Conservation (phyloP, 768 basidiomycete genomes). For the Serendipita sp. region DNA sequence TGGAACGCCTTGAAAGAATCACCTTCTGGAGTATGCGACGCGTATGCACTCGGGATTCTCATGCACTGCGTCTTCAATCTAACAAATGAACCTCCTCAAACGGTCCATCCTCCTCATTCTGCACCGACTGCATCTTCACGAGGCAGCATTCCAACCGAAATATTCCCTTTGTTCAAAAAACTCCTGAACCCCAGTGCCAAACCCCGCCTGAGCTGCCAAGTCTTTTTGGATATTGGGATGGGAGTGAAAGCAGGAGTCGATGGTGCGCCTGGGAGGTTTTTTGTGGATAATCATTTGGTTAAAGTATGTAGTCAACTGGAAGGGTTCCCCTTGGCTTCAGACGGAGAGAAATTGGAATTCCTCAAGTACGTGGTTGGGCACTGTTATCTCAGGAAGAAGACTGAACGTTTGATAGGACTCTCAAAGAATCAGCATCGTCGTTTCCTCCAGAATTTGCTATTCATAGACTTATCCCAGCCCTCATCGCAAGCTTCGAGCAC, state of each 20-base stretch:
- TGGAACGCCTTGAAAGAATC: slow-evolving; percentile 77
- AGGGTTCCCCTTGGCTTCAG: slow-evolving; percentile 63
- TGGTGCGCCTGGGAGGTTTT: slow-evolving; percentile 30
- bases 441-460: slow-evolving; percentile 59
- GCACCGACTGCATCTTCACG: slow-evolving; percentile 61
- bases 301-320: slow-evolving; percentile 75
- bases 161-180: slow-evolving; percentile 74
- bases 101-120: slow-evolving; percentile 54
- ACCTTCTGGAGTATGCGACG: slow-evolving; percentile 54
- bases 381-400: neutral
- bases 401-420: slow-evolving; percentile 27
- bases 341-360: slow-evolving; percentile 59
- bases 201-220: slow-evolving; percentile 54
- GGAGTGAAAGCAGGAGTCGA: slow-evolving; percentile 34
- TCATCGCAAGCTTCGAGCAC: slow-evolving; percentile 60
- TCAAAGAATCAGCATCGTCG: slow-evolving; percentile 63
- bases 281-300: slow-evolving; percentile 63
- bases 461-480: slow-evolving; percentile 73
- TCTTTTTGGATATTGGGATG: slow-evolving; percentile 71
- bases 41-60: slow-evolving; percentile 77
- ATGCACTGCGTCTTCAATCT: slow-evolving; percentile 83
- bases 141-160: slow-evolving; percentile 51
- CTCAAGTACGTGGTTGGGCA: slow-evolving; percentile 35
- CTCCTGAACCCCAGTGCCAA: slow-evolving; percentile 82
- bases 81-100: slow-evolving; percentile 48